phyloP scores from a whole-genome alignment of 2,329 filamentous ascomycete genomes.

The Cladosporium sp. region DNA sequence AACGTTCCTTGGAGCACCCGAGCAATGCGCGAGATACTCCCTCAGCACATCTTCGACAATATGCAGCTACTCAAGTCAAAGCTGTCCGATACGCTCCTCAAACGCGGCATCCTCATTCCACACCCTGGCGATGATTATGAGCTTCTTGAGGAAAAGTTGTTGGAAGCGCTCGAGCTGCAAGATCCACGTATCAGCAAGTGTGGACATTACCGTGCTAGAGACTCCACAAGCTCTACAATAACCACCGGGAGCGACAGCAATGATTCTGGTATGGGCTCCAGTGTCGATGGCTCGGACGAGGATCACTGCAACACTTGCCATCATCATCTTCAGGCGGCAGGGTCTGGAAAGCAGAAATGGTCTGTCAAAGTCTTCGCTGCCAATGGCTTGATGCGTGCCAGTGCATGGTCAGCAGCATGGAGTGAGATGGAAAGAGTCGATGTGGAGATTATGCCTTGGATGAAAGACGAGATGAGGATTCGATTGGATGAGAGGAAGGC shows the following conservation, averaged over 20 bases:
- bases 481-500: conserved; percentile 52
- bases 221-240: conserved; percentile 46
- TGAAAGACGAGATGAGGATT: conserved; percentile 55
- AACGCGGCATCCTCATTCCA: conserved; percentile 67
- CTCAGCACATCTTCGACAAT: conserved; percentile 49
- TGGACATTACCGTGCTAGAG: conserved; percentile 67
- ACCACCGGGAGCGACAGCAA: conserved; percentile 17
- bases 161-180: conserved; percentile 69
- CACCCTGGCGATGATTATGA: conserved; percentile 79
- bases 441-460: conserved; percentile 76
- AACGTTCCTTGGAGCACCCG: conserved; percentile 56
- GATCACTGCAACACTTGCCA: conserved; percentile 31
- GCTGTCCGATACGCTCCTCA: conserved; percentile 66
- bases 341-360: conserved; percentile 53
- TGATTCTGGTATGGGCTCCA: conserved; percentile 29
- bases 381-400: conserved; percentile 87
- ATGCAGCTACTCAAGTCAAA: conserved; percentile 66
- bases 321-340: conserved; percentile 33
- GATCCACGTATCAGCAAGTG: conserved; percentile 67
- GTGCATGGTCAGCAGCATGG: conserved; percentile 92
- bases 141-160: conserved; percentile 68
- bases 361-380: conserved; percentile 87
- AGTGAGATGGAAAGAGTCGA: conserved; percentile 98
- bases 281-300: conserved; percentile 20
- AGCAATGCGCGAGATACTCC: conserved; percentile 47